These are phyloP conservation scores for Diaporthe citrichinensis DNA, from an alignment of 2,329 filamentous ascomycete species.

Conservation along the genomic window DNA sequence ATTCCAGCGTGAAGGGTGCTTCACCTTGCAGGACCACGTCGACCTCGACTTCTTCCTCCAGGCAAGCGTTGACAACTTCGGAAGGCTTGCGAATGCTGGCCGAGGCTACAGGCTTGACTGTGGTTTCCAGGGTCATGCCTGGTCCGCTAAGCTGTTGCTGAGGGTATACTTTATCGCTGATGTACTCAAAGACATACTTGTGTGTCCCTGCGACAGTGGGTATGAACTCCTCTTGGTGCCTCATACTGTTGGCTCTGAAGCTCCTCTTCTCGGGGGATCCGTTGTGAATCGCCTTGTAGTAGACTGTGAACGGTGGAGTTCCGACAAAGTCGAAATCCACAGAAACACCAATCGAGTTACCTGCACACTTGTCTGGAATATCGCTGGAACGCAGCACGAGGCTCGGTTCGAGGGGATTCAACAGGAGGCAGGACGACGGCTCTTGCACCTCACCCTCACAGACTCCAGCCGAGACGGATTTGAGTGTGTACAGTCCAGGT, in stretches of 20 bases:
- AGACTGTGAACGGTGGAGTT: slow-evolving; percentile 89
- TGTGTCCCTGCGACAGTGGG: slow-evolving; percentile 87
- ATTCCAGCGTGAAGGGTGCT: slow-evolving; percentile 89
- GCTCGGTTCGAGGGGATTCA: slow-evolving; percentile 91
- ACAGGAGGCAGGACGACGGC: slow-evolving; percentile 90
- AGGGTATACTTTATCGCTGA: slow-evolving; percentile 87
- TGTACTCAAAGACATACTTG: slow-evolving; percentile 85
- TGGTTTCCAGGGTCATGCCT: slow-evolving; percentile 81
- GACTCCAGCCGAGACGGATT: slow-evolving; percentile 82
- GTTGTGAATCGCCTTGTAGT: slow-evolving; percentile 79
- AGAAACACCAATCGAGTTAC: slow-evolving; percentile 90
- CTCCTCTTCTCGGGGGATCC: slow-evolving; percentile 68
- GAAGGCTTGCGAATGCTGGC: slow-evolving; percentile 75
- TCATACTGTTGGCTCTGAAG: slow-evolving; percentile 76
- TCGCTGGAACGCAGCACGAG: slow-evolving; percentile 81
- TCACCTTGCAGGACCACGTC: slow-evolving; percentile 83
- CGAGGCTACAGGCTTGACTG: slow-evolving; percentile 92
- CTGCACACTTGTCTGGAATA: slow-evolving; percentile 94
- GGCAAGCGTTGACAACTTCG: slow-evolving; percentile 77
- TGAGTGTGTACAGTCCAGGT: slow-evolving; percentile 89
- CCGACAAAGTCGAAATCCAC: slow-evolving; percentile 93
- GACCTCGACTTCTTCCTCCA: slow-evolving; percentile 84
- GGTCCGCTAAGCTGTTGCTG: slow-evolving; percentile 73
- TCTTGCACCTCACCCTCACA: slow-evolving; percentile 93
- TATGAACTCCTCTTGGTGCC: slow-evolving; percentile 87